Conservation (phyloP, 73 alveolate genomes). For the Paramecium pentaurelia region DNA sequence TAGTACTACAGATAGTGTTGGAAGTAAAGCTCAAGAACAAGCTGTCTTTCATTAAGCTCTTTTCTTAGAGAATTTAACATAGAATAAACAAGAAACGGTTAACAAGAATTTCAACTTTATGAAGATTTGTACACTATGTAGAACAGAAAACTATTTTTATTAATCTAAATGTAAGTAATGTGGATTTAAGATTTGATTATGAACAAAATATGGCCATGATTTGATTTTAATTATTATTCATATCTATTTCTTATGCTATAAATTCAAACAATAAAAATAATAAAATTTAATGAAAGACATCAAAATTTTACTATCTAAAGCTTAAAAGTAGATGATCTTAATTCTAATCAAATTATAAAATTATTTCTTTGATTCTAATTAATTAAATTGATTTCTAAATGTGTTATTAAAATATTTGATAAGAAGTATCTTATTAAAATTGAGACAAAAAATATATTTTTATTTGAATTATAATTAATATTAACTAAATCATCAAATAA, state of each 20-base stretch:
- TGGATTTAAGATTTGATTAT: neutral
- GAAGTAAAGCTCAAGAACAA: neutral
- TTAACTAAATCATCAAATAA: no score
- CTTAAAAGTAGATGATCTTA: no score
- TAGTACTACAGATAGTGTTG: slow-evolving; percentile 7
- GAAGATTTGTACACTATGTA: neutral
- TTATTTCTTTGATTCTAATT: no score
- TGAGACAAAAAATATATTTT: no score
- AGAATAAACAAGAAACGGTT: neutral
- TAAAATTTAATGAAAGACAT: neutral
- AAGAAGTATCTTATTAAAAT: no score
- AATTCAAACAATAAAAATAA: neutral
- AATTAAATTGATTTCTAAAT: no score
- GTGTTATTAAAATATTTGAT: no score
- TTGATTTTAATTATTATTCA: neutral
- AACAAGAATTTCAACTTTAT: neutral
- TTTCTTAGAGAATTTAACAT: neutral
- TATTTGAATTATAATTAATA: no score
- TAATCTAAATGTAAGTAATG: neutral
- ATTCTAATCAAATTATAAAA: neutral
- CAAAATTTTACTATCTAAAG: no score
- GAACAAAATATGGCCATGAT: neutral
- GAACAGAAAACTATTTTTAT: slow-evolving; percentile 10
- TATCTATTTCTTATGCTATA: neutral
- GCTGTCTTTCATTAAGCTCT: slow-evolving; percentile 1